These are phyloP conservation scores for Panellus pusillus DNA, from an alignment of 768 basidiomycete genomes.

Conservation along the genomic window DNA sequence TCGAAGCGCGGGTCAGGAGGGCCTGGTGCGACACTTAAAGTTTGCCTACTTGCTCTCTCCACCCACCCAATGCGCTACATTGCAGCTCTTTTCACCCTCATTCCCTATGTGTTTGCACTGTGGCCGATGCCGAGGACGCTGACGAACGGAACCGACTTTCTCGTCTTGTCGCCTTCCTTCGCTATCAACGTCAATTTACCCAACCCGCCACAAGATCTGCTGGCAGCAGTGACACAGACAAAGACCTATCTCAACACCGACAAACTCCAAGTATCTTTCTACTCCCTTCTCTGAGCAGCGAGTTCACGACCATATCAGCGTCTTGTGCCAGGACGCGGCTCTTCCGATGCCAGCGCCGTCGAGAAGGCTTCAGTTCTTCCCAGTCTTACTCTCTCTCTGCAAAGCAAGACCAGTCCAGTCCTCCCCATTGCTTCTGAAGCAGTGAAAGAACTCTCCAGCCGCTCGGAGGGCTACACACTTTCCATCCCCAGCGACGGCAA, in stretches of 20 bases:
- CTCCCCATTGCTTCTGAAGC: slow-evolving; percentile 55
- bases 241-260: slow-evolving; percentile 46
- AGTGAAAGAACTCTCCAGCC: slow-evolving; percentile 45
- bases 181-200: slow-evolving; percentile 45
- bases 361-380: slow-evolving; percentile 41
- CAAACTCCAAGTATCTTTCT: slow-evolving; percentile 40
- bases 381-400: slow-evolving; percentile 45
- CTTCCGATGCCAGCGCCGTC: slow-evolving; percentile 41
- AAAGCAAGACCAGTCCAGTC: slow-evolving; percentile 25
- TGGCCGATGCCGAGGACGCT: slow-evolving; percentile 53
- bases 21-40: no score
- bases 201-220: slow-evolving; percentile 54
- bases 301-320: slow-evolving; percentile 22
- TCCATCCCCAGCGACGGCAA: slow-evolving; percentile 53
- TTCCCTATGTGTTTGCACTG: slow-evolving; percentile 27
- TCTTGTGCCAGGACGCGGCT: slow-evolving; percentile 60
- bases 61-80: background rate
- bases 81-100: background rate
- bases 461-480: slow-evolving; percentile 64
- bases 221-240: slow-evolving; percentile 55
- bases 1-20: no score
- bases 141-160: slow-evolving; percentile 40
- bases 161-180: slow-evolving; percentile 52
- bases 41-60: no score
- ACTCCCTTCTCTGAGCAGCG: no score